Base-by-base conservation (phyloP, 495 filamentous ascomycete genomes). In the Cladorrhinum samala region DNA sequence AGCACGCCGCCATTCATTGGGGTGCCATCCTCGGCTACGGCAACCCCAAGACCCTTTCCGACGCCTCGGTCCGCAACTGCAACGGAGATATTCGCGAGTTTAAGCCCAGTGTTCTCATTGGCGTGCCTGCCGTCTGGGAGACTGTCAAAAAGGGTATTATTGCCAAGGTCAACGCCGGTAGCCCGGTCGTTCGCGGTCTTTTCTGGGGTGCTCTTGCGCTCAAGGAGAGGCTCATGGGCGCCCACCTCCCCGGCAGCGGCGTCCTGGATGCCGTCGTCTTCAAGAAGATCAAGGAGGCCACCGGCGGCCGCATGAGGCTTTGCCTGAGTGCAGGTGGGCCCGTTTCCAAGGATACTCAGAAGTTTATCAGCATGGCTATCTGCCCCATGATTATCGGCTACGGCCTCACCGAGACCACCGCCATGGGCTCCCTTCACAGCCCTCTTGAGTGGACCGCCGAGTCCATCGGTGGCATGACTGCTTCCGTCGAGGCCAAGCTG, bases 1-100 rank as follows among this genome's bases (percentile, higher is more conserved):
- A 98, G 72, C 95, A 93, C 64, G 81, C 91, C 11, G 85, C 83
- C 56, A 65, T 98, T 53, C 93, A 85, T 73, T 98, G 93, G 93
- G 93, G 93, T 59, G 85, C 88, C 37, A 90, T 86, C 39, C 96
- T 98, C 90, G 93, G 93, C 40, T 98, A 98, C 70, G 93, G 93
- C 61, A 95, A 91, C 68, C 87, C 90, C 7, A 88, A 87, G 64
- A 98, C 93, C 1, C 76, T 98, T 46, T 95, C 93, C 3, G 93
- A 97, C 68, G 71, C 75, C 52, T 93, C 87, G 13, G 87, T 97
- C 61, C 84, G 88, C 54, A 94, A 96, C 71, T 97, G 89, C 81
- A 87, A 86, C 64, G 93, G 93, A 54, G 93, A 98, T 67, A 97
- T 98, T 62, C 83, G 85, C 55, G 93, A 98, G 65, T 90, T 96